These are phyloP conservation scores for Mitragyna speciosa DNA, from an alignment of 257 asterid species.

Conservation along the genomic window DNA sequence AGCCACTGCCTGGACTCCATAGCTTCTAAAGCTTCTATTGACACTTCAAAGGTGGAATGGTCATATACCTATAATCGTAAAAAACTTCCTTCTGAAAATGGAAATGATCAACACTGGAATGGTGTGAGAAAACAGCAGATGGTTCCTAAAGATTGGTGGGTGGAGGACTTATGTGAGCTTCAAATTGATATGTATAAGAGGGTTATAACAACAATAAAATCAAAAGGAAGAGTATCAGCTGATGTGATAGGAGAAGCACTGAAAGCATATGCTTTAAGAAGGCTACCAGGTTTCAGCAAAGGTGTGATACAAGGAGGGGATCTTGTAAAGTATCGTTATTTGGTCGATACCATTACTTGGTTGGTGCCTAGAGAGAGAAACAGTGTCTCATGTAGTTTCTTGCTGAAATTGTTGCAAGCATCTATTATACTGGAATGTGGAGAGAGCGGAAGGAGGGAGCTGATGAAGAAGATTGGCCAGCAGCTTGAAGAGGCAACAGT, in stretches of 20 bases:
- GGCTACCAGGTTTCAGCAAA: constrained; percentile 59
- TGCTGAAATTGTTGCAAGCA: constrained; percentile 63
- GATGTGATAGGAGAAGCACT: constrained; percentile 73
- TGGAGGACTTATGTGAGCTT: constrained; percentile 85
- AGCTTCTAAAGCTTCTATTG: constrained; percentile 60
- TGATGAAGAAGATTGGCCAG: constrained; percentile 53
- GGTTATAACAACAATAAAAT: constrained; percentile 53
- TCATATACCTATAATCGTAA: constrained; percentile 68
- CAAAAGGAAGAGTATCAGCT: constrained; percentile 55
- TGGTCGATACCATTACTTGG: constrained; percentile 56
- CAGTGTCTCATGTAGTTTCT: constrained; percentile 53
- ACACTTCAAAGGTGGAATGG: constrained; percentile 70
- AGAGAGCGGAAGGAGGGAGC: constrained; percentile 46
- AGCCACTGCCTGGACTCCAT: constrained; percentile 64
- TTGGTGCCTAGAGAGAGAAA: constrained; percentile 56
- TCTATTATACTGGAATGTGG: constrained; percentile 55
- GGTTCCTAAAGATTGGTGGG: constrained; percentile 93
- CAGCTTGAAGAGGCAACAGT: constrained; percentile 70
- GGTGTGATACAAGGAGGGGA: constrained; percentile 52
- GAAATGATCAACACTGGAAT: constrained; percentile 48
- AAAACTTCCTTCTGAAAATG: constrained; percentile 54
- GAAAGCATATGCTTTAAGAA: constrained; percentile 49
- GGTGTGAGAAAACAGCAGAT: constrained; percentile 56
- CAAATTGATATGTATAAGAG: constrained; percentile 62
- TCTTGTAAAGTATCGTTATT: constrained; percentile 43